Evolutionary conservation across 495 filamentous ascomycete species (phyloP), one percentile per base, ranked within the genome.

Genomic region (Xylaria intraflava): DNA sequence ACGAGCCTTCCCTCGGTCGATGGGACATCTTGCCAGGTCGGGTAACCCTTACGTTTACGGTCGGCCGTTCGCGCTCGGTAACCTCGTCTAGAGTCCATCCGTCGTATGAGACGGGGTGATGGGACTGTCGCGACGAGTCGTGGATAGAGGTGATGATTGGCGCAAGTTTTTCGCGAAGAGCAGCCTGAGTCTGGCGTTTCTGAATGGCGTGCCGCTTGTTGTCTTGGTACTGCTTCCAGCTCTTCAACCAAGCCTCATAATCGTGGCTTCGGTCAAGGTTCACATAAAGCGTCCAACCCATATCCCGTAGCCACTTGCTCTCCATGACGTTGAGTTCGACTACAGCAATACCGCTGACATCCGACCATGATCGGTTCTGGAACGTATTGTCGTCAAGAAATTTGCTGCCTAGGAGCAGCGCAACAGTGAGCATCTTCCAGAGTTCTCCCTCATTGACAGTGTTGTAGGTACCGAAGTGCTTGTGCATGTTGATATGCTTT

Each of bases 311-410:
- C 93, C 93, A 99, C 62, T 96, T 88, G 60, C 84, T 81, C 73
- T 99, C 93, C 73, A 96, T 77, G 54, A 77, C 78, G 72, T 97
- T 97, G 62, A 99, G 75, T 60, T 96, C 92, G 22, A 76, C 58
- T 20, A 99, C 90, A 19, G 85, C 70, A 55, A 99, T 96, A 51
- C 87, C 89, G 71, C 90, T 97, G 22, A 99, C 93, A 64, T 99
- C 94, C 3, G 94, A 87, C 93, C 93, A 99, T 6, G 94, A 97
- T 49, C 91, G 88, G 73, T 97, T 99, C 76, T 96, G 90, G 71
- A 97, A 99, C 14, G 93, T 99, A 71, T 97, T 97, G 70, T 99
- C 93, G 65, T 99, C 93, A 49, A 97, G 70, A 63, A 99, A 99
- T 72, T 99, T 99, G 76, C 91, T 96, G 46, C 91, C 93, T 29